Percentiles rank a stretch among this genome's conserved stretches.
Evolutionary conservation across 192 early-diverging fungal genomes (phyloP).

Genomic region (Podila horticola): DNA sequence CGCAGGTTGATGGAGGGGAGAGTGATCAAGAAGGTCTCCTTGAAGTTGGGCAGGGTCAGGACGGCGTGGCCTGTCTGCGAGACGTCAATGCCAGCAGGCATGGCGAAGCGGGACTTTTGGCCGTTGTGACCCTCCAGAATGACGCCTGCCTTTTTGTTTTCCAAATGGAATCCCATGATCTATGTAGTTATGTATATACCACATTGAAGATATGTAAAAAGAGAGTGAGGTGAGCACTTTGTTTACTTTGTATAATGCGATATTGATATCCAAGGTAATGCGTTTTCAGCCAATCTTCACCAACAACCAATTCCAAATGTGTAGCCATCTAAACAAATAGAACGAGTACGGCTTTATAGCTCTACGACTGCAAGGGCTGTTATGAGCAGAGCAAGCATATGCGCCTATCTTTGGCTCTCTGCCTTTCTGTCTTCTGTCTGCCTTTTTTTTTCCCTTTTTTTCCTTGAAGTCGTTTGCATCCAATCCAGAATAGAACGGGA

Average conservation of each 20-base stretch:
- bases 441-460: background rate
- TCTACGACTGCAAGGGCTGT: background rate
- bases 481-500: too few relatives aligned
- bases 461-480: too few relatives aligned
- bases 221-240: background rate
- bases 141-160: conserved; percentile 50
- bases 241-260: background rate
- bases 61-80: conserved; percentile 79
- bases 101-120: conserved; percentile 80
- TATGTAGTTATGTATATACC: conserved; percentile 6
- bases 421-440: too few relatives aligned
- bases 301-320: too few relatives aligned
- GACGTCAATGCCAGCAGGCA: conserved; percentile 75
- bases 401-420: background rate
- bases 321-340: background rate
- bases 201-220: background rate
- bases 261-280: background rate
- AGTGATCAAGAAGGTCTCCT: conserved; percentile 77
- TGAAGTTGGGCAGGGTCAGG: conserved; percentile 66
- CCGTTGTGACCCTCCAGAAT: conserved; percentile 56
- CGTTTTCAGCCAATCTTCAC: background rate
- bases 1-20: conserved; percentile 79
- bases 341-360: background rate
- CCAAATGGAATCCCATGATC: conserved; percentile 52
- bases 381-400: background rate